A percentile compares a stretch with the other conserved stretches of the same genome.
phyloP scores from a whole-genome alignment of 768 basidiomycete species.

The Termitomyces sp. region DNA sequence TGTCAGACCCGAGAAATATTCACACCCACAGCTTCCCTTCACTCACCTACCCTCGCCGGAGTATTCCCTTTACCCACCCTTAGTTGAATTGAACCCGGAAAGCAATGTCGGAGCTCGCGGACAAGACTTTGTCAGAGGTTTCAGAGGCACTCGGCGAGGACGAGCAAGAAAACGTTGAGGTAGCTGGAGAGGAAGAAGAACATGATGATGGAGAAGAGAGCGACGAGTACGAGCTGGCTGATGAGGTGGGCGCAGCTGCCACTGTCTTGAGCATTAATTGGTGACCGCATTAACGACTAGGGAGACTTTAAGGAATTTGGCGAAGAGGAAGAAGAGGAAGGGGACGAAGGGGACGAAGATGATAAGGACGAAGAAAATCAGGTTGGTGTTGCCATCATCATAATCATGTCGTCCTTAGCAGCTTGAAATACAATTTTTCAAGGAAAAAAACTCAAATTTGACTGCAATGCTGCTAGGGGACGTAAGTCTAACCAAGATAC shows the following conservation, averaged over 20 bases:
- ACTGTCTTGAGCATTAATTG: neutral
- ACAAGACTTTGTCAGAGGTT: slow-evolving; percentile 10
- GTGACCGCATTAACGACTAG: slow-evolving; percentile 3
- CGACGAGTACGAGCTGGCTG: slow-evolving; percentile 18
- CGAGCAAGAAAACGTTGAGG: slow-evolving; percentile 2
- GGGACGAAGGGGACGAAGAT: slow-evolving; percentile 11
- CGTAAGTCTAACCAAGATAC: slow-evolving; percentile 5
- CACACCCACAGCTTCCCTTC: slow-evolving; percentile 15
- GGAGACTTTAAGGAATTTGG: slow-evolving; percentile 4
- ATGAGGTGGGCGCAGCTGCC: slow-evolving; percentile 9
- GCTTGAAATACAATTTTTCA: neutral
- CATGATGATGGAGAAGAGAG: slow-evolving; percentile 19
- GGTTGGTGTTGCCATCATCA: slow-evolving; percentile 8
- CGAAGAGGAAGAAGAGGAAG: slow-evolving; percentile 17
- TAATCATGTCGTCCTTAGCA: neutral
- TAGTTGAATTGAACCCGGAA: neutral
- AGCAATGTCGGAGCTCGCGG: slow-evolving; percentile 15
- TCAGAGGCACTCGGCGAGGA: slow-evolving; percentile 9
- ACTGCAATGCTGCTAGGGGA: slow-evolving; percentile 17
- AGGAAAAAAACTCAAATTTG: slow-evolving; percentile 10
- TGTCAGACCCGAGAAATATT: slow-evolving; percentile 15
- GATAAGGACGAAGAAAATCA: slow-evolving; percentile 5
- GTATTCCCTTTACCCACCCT: neutral
- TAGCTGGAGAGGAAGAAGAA: slow-evolving; percentile 3
- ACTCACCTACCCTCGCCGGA: slow-evolving; percentile 2